phyloP scores from a whole-genome alignment of 345 rosid genomes.

The Gossypium bickii region DNA sequence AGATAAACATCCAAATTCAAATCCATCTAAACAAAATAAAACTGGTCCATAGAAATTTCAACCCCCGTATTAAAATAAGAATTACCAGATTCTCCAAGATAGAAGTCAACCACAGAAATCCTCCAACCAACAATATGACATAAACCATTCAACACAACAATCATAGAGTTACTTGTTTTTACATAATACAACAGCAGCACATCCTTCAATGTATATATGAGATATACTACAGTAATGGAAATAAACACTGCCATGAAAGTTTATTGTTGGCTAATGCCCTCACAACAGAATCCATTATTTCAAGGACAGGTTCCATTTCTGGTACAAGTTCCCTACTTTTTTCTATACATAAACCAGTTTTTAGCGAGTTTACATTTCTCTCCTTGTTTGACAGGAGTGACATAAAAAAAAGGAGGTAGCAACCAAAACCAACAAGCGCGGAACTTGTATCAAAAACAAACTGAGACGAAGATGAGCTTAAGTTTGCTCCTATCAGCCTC shows the following conservation, averaged over 20 bases:
- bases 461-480: slow-evolving; percentile 75
- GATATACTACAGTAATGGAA: slow-evolving; percentile 15
- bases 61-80: slow-evolving; percentile 11
- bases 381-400: slow-evolving; percentile 46
- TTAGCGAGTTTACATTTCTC: slow-evolving; percentile 48
- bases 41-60: slow-evolving; percentile 18
- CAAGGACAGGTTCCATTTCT: slow-evolving; percentile 43
- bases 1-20: slow-evolving; percentile 30
- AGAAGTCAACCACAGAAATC: slow-evolving; percentile 23
- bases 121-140: slow-evolving; percentile 21
- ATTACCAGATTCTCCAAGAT: slow-evolving; percentile 17
- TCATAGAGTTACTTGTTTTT: slow-evolving; percentile 22
- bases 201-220: slow-evolving; percentile 34
- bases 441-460: slow-evolving; percentile 67
- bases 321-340: slow-evolving; percentile 30
- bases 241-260: slow-evolving; percentile 41
- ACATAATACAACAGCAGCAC: slow-evolving; percentile 42
- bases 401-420: slow-evolving; percentile 35
- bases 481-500: slow-evolving; percentile 91
- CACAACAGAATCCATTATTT: slow-evolving; percentile 46
- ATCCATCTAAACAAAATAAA: slow-evolving; percentile 32
- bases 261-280: slow-evolving; percentile 37
- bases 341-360: slow-evolving; percentile 40
- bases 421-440: slow-evolving; percentile 64
- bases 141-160: slow-evolving; percentile 26